Conservation (phyloP, 352 stramenopile genomes). For the Globisporangium paroecandrum region DNA sequence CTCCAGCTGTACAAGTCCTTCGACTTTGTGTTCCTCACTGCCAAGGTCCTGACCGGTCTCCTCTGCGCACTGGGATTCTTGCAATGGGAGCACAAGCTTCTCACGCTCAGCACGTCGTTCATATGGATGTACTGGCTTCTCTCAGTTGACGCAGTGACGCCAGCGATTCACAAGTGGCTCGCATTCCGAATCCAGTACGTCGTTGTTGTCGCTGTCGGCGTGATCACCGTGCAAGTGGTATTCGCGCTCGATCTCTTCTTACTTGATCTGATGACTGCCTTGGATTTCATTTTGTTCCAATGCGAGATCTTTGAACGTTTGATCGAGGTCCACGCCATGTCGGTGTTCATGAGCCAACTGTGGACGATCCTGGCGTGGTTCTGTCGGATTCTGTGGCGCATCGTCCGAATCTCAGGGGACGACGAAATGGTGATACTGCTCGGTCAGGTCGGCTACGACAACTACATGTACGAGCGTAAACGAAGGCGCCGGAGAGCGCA, state of each 20-base stretch:
- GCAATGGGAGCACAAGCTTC: constrained; percentile 17
- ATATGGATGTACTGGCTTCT: constrained; percentile 35
- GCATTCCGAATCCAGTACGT: constrained; percentile 20
- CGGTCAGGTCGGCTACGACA: background rate
- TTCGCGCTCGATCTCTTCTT: constrained; percentile 28
- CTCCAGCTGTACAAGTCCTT: background rate
- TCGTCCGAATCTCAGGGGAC: background rate
- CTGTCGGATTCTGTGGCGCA: constrained; percentile 13
- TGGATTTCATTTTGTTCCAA: background rate
- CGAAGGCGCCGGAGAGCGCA: background rate
- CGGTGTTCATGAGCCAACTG: constrained; percentile 11
- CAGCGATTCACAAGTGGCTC: constrained; percentile 18
- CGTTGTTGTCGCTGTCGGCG: constrained; percentile 15
- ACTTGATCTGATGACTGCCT: background rate
- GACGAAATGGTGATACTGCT: constrained; percentile 6
- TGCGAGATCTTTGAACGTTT: background rate
- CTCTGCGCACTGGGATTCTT: constrained; percentile 24
- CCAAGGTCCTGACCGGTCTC: constrained; percentile 4
- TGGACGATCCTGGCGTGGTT: constrained; percentile 8
- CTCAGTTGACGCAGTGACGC: constrained; percentile 29
- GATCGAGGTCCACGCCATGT: constrained; percentile 11
- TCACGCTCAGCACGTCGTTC: constrained; percentile 23
- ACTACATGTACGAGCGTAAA: constrained; percentile 9
- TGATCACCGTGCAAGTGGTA: constrained; percentile 18
- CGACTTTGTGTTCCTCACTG: constrained; percentile 7